Conservation (phyloP, 768 basidiomycete species). For the Rhodocollybia butyracea region DNA sequence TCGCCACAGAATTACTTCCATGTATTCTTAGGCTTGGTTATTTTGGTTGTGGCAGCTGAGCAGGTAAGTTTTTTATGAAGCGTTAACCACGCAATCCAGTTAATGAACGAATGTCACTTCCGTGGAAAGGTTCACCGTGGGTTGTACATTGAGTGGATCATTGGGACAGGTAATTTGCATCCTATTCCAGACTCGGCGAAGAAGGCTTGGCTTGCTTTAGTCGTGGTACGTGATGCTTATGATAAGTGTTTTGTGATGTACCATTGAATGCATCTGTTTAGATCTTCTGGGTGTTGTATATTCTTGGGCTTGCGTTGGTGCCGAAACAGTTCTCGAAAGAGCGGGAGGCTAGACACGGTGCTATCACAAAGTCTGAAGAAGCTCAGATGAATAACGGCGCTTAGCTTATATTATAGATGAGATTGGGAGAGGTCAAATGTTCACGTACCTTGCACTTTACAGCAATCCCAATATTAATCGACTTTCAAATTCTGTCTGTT, state of each 20-base stretch:
- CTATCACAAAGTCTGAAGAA: constrained; percentile 4
- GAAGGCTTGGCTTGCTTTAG: constrained; percentile 44
- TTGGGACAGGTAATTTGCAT: constrained; percentile 31
- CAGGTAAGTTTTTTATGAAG: too few relatives aligned
- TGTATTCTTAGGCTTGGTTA: constrained; percentile 48
- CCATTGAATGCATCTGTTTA: constrained; percentile 15
- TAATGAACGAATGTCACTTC: too few relatives aligned
- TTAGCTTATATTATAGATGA: too few relatives aligned
- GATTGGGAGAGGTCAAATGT: too few relatives aligned
- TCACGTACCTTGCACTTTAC: too few relatives aligned
- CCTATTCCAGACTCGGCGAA: constrained; percentile 35
- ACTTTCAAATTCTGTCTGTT: too few relatives aligned
- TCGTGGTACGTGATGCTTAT: constrained; percentile 29
- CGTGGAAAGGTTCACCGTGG: constrained; percentile 43
- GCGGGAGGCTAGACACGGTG: constrained; percentile 6
- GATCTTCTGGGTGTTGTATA: constrained; percentile 48
- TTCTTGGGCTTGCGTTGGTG: constrained; percentile 36
- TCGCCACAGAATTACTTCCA: constrained; percentile 56
- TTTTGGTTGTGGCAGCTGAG: constrained; percentile 51
- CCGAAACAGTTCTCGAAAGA: constrained; percentile 47
- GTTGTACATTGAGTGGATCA: constrained; percentile 42
- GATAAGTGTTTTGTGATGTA: not conserved
- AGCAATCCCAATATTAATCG: too few relatives aligned
- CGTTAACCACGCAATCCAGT: too few relatives aligned
- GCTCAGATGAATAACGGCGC: too few relatives aligned